Conservation (phyloP, 371 early-diverging fungal genomes). For the Dinochytrium kinnereticum region DNA sequence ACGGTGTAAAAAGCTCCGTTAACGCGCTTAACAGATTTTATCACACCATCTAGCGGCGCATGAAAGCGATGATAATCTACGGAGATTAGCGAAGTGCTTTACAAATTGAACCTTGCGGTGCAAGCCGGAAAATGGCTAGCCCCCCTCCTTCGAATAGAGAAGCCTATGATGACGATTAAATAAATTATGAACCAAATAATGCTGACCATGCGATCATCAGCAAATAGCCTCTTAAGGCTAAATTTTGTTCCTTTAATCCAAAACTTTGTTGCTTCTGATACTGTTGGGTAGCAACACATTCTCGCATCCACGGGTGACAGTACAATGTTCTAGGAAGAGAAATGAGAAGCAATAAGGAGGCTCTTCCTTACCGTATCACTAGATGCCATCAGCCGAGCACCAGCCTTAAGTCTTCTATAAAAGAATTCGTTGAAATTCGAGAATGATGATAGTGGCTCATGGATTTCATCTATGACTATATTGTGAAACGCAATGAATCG, state of each 20-base stretch:
- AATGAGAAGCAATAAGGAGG: no score
- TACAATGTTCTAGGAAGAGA: conserved; percentile 60
- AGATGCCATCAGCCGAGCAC: conserved; percentile 66
- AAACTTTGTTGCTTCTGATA: conserved; percentile 70
- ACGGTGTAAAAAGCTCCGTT: conserved; percentile 83
- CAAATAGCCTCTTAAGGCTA: conserved; percentile 64
- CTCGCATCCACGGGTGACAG: conserved; percentile 86
- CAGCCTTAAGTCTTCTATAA: conserved; percentile 80
- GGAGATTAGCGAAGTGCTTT: not conserved
- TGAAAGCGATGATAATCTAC: conserved; percentile 88
- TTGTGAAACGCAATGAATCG: conserved; percentile 82
- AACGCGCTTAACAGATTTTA: conserved; percentile 64
- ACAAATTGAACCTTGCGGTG: conserved; percentile 66
- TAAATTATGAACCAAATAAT: not conserved
- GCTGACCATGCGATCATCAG: conserved; percentile 52
- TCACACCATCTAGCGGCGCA: conserved; percentile 73
- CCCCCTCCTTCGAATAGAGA: conserved; percentile 67
- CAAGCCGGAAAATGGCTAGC: conserved; percentile 79
- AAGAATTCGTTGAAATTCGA: conserved; percentile 88
- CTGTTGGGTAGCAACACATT: conserved; percentile 71
- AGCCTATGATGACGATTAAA: conserved; percentile 39
- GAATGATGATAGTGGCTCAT: conserved; percentile 72
- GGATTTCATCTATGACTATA: conserved; percentile 44
- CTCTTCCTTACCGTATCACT: conserved; percentile 56
- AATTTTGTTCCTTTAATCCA: conserved; percentile 91